phyloP scores from a whole-genome alignment of 495 filamentous ascomycete genomes.

The Tuber brumale region DNA sequence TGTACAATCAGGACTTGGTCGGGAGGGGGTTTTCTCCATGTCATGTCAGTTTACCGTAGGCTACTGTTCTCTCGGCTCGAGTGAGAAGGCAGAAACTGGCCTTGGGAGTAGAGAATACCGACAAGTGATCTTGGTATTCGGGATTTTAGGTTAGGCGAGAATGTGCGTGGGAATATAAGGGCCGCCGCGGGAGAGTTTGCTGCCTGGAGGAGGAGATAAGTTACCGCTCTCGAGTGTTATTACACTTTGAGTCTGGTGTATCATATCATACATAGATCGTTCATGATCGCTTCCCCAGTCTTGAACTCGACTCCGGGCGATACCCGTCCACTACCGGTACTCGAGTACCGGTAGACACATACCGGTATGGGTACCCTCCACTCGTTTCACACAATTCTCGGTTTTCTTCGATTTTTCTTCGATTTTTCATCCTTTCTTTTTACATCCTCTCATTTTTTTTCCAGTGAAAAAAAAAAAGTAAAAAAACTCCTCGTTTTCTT shows the following conservation, averaged over 20 bases:
- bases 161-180: background rate
- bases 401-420: conserved; percentile 1
- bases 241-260: background rate
- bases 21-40: background rate
- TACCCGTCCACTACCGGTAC: background rate
- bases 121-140: background rate
- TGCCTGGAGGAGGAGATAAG: background rate
- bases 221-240: background rate
- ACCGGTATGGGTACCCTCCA: too few species aligned
- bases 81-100: background rate
- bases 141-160: background rate
- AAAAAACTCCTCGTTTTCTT: background rate
- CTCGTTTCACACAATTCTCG: background rate
- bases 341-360: too few species aligned
- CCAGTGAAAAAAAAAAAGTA: too few species aligned
- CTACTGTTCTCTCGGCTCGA: background rate
- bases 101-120: background rate
- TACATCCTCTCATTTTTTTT: conserved; percentile 3
- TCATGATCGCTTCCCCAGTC: background rate
- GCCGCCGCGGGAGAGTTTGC: background rate
- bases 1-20: background rate
- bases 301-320: background rate
- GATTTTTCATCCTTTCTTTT: background rate
- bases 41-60: background rate
- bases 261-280: background rate